phyloP scores from a whole-genome alignment of 352 stramenopile genomes.

The Globisporangium recalcitrans region DNA sequence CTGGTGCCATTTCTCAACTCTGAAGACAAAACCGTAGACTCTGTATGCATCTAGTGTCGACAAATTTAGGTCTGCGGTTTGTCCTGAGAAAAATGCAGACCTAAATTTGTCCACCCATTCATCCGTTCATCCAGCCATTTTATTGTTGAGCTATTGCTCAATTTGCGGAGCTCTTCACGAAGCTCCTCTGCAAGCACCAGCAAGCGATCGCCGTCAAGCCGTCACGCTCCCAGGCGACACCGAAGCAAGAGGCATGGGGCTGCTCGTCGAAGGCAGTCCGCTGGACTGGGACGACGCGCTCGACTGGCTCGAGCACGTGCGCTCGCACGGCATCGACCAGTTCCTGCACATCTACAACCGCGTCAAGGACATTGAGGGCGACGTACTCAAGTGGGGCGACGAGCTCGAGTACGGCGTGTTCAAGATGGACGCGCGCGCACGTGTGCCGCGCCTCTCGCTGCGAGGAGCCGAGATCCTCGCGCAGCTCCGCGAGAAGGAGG shows the following conservation, averaged over 20 bases:
- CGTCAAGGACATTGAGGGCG: slow-evolving; percentile 93
- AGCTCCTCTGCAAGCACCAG: background rate
- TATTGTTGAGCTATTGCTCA: background rate
- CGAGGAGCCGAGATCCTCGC: slow-evolving; percentile 93
- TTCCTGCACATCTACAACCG: slow-evolving; percentile 96
- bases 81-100: too few relatives aligned
- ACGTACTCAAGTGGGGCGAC: slow-evolving; percentile 97
- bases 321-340: slow-evolving; percentile 93
- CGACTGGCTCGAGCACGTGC: slow-evolving; percentile 94
- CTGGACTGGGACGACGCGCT: slow-evolving; percentile 95
- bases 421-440: slow-evolving; percentile 85
- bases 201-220: background rate
- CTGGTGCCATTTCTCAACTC: too few relatives aligned
- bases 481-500: slow-evolving; percentile 90
- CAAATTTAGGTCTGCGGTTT: too few relatives aligned
- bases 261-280: slow-evolving; percentile 91
- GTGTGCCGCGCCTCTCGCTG: slow-evolving; percentile 88
- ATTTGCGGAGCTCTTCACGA: background rate
- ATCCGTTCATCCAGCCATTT: background rate
- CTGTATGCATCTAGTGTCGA: too few relatives aligned
- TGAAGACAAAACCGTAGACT: too few relatives aligned
- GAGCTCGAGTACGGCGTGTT: slow-evolving; percentile 99
- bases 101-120: too few relatives aligned
- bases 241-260: slow-evolving; percentile 40
- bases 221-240: background rate